Base-by-base conservation (phyloP, 2,329 filamentous ascomycete genomes). In the Aspergillus jensenii region DNA sequence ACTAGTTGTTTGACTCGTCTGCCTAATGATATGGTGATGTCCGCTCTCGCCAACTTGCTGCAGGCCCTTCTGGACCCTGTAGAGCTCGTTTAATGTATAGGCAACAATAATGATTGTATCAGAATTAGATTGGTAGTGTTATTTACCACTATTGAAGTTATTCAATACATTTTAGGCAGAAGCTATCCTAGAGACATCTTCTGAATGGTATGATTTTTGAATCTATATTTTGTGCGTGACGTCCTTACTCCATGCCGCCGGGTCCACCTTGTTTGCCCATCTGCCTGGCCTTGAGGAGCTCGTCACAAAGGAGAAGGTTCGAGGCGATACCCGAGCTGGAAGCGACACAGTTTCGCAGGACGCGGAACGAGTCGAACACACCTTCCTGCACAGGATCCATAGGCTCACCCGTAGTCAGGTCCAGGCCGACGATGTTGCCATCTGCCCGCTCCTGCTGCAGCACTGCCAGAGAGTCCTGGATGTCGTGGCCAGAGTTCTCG, bases 271-370 rank as follows among this genome's bases (percentile, higher is more conserved):
- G 67, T 64, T 72, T 74, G 54, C 75, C 89, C 95, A 99, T 99
- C 81, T 99, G 93, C 74, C 95, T 85, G 61, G 95, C 95, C 84
- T 99, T 99, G 69, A 99, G 82, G 81, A 99, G 84, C 82, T 99
- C 95, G 71, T 99, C 95, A 71, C 95, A 99, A 50, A 99, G 84
- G 65, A 99, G 81, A 64, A 99, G 81, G 79, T 99, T 99, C 9
- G 91, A 93, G 6, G 95, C 93, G 71, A 99, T 99, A 62, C 95
- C 91, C 25, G 93, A 90, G 75, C 92, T 95, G 35, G 93, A 97
- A 3, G 95, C 92, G 62, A 99, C 87, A 74, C 89, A 92, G 81
- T 98, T 98, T 66, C 95, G 86, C 68, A 99, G 78, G 37, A 99
- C 95, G 58, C 95, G 86, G 86, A 96, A 99, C 14, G 93, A 97